phyloP scores from a whole-genome alignment of 495 filamentous ascomycete genomes.

The Podospora anserina region DNA sequence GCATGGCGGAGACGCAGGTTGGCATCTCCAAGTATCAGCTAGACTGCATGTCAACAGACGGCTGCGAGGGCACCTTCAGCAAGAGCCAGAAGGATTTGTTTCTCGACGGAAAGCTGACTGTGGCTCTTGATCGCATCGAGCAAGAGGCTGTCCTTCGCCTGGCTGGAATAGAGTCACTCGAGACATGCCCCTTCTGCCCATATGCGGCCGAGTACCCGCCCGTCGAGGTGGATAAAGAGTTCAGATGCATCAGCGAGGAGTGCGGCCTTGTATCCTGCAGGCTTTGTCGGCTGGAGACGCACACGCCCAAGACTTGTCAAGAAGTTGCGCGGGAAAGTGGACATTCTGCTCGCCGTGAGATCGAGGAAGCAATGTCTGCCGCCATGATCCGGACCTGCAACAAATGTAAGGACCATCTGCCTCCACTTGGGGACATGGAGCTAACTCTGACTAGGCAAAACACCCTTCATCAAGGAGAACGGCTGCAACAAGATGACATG shows the following conservation, averaged over 20 bases:
- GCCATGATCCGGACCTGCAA: constrained; percentile 78
- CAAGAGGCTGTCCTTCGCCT: constrained; percentile 62
- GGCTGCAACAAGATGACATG: constrained; percentile 88
- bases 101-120: constrained; percentile 51
- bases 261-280: constrained; percentile 72
- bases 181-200: constrained; percentile 76
- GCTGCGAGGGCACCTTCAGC: constrained; percentile 42
- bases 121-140: constrained; percentile 65
- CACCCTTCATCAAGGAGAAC: constrained; percentile 66
- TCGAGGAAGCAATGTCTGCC: constrained; percentile 82
- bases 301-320: constrained; percentile 71
- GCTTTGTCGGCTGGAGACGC: constrained; percentile 65
- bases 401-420: constrained; percentile 40
- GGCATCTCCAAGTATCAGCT: constrained; percentile 62
- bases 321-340: constrained; percentile 60
- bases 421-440: not conserved
- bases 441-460: constrained; percentile 46
- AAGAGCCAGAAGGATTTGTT: constrained; percentile 52
- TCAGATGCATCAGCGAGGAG: constrained; percentile 63
- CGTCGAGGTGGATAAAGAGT: constrained; percentile 68
- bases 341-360: constrained; percentile 55
- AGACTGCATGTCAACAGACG: constrained; percentile 51
- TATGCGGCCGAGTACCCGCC: constrained; percentile 71
- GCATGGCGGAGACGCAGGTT: constrained; percentile 63
- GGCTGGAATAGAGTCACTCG: constrained; percentile 64